A percentile compares a stretch with the other conserved stretches of the same genome.
Conservation (phyloP, 306 rosid species). For the Arachis stenosperma region DNA sequence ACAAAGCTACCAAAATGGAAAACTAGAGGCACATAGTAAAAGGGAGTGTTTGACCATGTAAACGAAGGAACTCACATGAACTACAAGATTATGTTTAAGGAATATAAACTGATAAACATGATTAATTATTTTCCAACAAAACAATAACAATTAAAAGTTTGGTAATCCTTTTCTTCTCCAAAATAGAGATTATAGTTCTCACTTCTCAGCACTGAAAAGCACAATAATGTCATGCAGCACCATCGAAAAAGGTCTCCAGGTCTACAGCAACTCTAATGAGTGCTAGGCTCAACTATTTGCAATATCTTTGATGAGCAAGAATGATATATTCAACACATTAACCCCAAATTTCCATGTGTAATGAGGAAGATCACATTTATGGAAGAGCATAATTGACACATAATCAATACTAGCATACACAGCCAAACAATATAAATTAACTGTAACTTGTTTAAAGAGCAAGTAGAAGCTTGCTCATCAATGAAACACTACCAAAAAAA, state of each 20-base stretch:
- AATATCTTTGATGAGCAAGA: neutral
- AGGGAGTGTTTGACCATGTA: neutral
- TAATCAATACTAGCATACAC: slow-evolving; percentile 19
- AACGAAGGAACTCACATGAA: slow-evolving; percentile 14
- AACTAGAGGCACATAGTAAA: slow-evolving; percentile 12
- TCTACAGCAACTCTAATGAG: slow-evolving; percentile 16
- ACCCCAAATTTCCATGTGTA: slow-evolving; percentile 5
- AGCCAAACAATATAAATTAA: slow-evolving; percentile 3
- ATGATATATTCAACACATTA: slow-evolving; percentile 3
- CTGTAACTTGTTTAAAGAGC: slow-evolving; percentile 3
- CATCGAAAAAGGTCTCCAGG: slow-evolving; percentile 4
- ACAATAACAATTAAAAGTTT: neutral
- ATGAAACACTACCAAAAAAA: slow-evolving; percentile 9
- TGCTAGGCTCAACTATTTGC: slow-evolving; percentile 1
- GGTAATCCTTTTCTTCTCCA: slow-evolving; percentile 7
- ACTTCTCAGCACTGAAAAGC: slow-evolving; percentile 9
- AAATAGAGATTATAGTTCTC: slow-evolving; percentile 14
- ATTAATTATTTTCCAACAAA: slow-evolving; percentile 26
- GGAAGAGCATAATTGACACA: slow-evolving; percentile 28
- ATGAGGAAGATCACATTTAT: slow-evolving; percentile 3
- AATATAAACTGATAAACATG: neutral
- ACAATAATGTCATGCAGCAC: slow-evolving; percentile 2
- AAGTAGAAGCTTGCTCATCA: slow-evolving; percentile 23
- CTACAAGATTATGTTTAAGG: slow-evolving; percentile 3
- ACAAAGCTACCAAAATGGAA: slow-evolving; percentile 2